Evolutionary conservation across 192 early-diverging fungal species (phyloP).

Genomic region (Entrophospora sp.): DNA sequence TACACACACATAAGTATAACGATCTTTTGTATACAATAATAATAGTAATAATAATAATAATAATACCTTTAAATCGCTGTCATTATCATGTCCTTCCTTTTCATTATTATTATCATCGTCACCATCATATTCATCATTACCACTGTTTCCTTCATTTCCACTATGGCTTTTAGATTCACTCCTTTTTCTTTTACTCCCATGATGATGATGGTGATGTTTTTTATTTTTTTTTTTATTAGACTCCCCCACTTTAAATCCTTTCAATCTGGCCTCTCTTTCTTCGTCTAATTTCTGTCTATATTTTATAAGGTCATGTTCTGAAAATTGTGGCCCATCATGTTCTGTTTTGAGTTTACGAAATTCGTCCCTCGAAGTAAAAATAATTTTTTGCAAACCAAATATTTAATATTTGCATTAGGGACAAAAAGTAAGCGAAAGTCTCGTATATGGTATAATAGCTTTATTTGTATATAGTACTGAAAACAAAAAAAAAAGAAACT

Average conservation of each 20-base stretch:
- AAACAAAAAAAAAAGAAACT: background rate
- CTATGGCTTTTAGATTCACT: background rate
- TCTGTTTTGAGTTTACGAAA: conserved; percentile 9
- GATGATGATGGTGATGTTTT: background rate
- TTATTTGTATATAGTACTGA: background rate
- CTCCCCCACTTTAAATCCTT: background rate
- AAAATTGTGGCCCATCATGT: background rate
- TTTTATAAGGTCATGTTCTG: background rate
- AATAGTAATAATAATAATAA: too few species aligned
- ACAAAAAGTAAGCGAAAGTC: background rate
- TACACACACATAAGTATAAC: too few species aligned
- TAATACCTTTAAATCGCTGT: too few species aligned
- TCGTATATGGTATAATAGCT: too few species aligned
- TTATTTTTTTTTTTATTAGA: background rate
- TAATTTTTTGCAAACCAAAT: too few species aligned
- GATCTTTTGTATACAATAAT: too few species aligned
- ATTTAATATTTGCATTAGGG: too few species aligned
- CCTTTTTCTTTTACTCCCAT: background rate
- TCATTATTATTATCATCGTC: background rate
- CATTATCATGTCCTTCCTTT: background rate
- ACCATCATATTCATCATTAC: background rate
- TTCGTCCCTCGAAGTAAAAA: conserved; percentile 4
- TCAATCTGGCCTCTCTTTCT: conserved; percentile 10
- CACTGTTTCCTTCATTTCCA: background rate
- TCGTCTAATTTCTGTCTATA: conserved; percentile 5